Percentiles rank a stretch among this genome's conserved stretches.
These are phyloP conservation scores for Tetracladium marchalianum DNA, from an alignment of 495 filamentous ascomycete genomes.

Conservation along the genomic window DNA sequence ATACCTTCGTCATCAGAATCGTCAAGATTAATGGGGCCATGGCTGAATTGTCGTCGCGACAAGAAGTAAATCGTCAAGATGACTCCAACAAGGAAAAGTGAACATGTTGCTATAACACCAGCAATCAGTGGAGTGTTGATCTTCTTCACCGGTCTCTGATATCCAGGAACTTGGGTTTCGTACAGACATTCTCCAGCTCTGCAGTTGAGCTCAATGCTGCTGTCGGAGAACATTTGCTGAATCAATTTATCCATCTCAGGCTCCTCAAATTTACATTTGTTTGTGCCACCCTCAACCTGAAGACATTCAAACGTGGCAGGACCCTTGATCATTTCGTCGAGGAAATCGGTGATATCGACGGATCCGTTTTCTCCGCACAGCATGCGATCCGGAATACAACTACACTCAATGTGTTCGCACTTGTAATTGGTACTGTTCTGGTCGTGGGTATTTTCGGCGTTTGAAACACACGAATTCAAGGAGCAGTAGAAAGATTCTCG, in stretches of 20 bases:
- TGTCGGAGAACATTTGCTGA: conserved; percentile 77
- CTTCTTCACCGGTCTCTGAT: conserved; percentile 75
- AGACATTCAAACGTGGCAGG: conserved; percentile 73
- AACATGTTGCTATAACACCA: conserved; percentile 79
- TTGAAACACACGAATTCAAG: conserved; percentile 70
- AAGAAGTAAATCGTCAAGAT: conserved; percentile 83
- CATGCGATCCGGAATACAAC: conserved; percentile 84
- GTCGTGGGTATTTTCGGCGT: conserved; percentile 51
- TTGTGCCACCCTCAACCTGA: conserved; percentile 47
- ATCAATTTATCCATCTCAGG: conserved; percentile 86
- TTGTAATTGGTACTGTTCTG: conserved; percentile 75
- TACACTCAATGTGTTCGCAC: conserved; percentile 75
- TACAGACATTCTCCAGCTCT: conserved; percentile 86
- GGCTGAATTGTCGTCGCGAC: conserved; percentile 60
- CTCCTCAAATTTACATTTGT: conserved; percentile 74
- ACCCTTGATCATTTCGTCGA: conserved; percentile 68
- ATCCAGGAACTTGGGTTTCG: conserved; percentile 85
- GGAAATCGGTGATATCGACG: conserved; percentile 84
- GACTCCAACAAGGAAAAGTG: conserved; percentile 76
- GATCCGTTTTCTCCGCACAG: conserved; percentile 86
- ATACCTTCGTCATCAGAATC: conserved; percentile 83
- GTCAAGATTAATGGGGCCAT: conserved; percentile 70
- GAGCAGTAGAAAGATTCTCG: conserved; percentile 94
- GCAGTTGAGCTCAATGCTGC: conserved; percentile 76
- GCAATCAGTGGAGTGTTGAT: conserved; percentile 98